Conservation (phyloP, 2,329 filamentous ascomycete species). For the Seiridium unicorne region DNA sequence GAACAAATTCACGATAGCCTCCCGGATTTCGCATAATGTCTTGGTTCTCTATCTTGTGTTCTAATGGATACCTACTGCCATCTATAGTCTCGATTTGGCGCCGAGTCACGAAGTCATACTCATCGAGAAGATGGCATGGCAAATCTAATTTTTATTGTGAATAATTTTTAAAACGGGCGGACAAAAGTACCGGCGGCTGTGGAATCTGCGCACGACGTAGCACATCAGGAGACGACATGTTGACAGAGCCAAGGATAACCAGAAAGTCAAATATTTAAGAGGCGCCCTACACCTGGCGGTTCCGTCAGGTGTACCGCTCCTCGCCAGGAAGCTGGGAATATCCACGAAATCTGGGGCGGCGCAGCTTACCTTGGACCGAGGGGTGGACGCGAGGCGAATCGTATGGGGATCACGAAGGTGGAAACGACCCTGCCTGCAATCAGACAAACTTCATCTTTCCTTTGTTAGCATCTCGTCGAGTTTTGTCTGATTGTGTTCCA, state of each 20-base stretch:
- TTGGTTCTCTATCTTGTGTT: conserved; percentile 27
- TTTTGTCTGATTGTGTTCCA: background rate
- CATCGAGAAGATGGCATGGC: conserved; percentile 21
- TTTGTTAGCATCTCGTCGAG: conserved; percentile 2
- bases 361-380: background rate
- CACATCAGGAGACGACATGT: background rate
- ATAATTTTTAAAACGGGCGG: conserved; percentile 19
- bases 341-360: background rate
- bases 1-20: conserved; percentile 11
- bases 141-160: conserved; percentile 33
- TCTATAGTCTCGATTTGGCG: conserved; percentile 16
- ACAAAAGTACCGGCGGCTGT: background rate
- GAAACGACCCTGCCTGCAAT: conserved; percentile 2
- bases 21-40: conserved; percentile 20
- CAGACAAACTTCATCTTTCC: conserved; percentile 8
- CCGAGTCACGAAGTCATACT: conserved; percentile 18
- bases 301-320: background rate
- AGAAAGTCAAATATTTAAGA: background rate
- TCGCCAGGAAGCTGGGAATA: background rate
- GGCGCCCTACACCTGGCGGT: background rate
- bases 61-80: conserved; percentile 30
- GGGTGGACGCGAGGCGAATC: background rate
- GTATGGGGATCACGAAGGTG: conserved; percentile 5
- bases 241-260: background rate
- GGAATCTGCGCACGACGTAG: background rate